Conservation (phyloP, 2,329 filamentous ascomycete genomes). For the Alternaria alternata region DNA sequence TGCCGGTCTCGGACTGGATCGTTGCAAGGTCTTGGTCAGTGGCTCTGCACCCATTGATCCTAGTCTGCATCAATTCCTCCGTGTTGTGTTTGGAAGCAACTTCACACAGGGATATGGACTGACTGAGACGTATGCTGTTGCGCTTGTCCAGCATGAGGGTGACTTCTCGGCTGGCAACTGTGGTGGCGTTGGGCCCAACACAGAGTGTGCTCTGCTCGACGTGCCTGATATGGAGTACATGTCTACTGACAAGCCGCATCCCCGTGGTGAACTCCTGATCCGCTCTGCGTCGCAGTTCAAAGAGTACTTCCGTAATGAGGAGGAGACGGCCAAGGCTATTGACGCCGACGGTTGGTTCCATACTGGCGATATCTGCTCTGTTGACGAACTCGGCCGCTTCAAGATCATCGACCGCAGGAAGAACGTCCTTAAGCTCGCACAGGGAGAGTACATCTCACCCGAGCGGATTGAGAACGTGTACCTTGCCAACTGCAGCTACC, state of each 20-base stretch:
- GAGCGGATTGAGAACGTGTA: slow-evolving; percentile 97
- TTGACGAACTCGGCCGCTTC: slow-evolving; percentile 87
- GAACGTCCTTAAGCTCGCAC: slow-evolving; percentile 98
- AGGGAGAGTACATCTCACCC: slow-evolving; percentile 97
- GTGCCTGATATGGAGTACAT: slow-evolving; percentile 95
- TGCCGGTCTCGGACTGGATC: slow-evolving; percentile 81
- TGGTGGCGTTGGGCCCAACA: slow-evolving; percentile 71
- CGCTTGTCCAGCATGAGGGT: slow-evolving; percentile 70
- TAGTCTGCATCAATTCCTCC: slow-evolving; percentile 85
- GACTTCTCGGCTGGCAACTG: slow-evolving; percentile 85
- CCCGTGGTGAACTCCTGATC: slow-evolving; percentile 87
- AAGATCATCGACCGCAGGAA: slow-evolving; percentile 96
- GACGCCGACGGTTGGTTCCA: slow-evolving; percentile 96
- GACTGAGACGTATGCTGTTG: slow-evolving; percentile 89
- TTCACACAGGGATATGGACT: slow-evolving; percentile 91
- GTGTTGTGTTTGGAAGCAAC: slow-evolving; percentile 79
- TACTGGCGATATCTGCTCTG: slow-evolving; percentile 87
- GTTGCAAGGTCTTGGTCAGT: slow-evolving; percentile 76
- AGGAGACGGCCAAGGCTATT: slow-evolving; percentile 83
- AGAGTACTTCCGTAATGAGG: slow-evolving; percentile 89
- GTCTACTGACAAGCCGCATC: slow-evolving; percentile 84
- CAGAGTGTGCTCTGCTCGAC: slow-evolving; percentile 82
- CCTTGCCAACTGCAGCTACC: slow-evolving; percentile 78
- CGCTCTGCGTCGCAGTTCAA: slow-evolving; percentile 81
- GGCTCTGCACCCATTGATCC: slow-evolving; percentile 93